phyloP scores from a whole-genome alignment of 352 stramenopile species.

The Stramenopiles sp. region DNA sequence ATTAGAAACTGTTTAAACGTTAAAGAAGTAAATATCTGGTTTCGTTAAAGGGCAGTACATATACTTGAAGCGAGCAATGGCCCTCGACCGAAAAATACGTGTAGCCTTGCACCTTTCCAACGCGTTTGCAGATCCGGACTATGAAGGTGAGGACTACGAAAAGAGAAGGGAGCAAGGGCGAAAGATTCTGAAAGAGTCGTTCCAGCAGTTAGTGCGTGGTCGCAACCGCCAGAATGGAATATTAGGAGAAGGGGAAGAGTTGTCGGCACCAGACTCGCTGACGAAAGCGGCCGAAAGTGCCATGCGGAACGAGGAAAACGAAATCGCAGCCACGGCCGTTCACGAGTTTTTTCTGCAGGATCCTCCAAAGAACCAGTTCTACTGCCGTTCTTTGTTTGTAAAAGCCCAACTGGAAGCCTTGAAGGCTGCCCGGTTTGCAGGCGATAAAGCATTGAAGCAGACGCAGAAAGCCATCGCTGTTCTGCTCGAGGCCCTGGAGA shows the following conservation, averaged over 20 bases:
- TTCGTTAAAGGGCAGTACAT: too few species aligned
- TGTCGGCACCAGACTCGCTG: background rate
- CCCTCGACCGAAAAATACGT: background rate
- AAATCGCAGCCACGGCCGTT: background rate
- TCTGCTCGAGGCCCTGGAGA: conserved; percentile 42
- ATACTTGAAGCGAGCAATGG: too few species aligned
- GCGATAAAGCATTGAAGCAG: conserved; percentile 30
- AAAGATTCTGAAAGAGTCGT: background rate
- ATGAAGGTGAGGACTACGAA: background rate
- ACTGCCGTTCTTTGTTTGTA: conserved; percentile 54
- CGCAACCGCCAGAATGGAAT: background rate
- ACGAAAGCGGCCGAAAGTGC: conserved; percentile 2
- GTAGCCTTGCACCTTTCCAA: background rate
- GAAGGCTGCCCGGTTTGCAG: conserved; percentile 22
- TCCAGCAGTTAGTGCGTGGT: background rate
- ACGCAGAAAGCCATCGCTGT: conserved; percentile 39
- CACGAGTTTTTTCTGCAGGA: conserved; percentile 4
- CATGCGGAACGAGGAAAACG: background rate
- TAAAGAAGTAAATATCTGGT: too few species aligned
- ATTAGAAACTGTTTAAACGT: too few species aligned
- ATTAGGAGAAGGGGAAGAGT: background rate
- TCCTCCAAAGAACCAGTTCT: conserved; percentile 35
- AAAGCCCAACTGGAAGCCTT: conserved; percentile 32
- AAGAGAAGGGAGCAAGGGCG: background rate
- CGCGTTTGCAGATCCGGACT: background rate